phyloP scores from a whole-genome alignment of 1,284 basidiomycete genomes.

The Moniliella sp. region DNA sequence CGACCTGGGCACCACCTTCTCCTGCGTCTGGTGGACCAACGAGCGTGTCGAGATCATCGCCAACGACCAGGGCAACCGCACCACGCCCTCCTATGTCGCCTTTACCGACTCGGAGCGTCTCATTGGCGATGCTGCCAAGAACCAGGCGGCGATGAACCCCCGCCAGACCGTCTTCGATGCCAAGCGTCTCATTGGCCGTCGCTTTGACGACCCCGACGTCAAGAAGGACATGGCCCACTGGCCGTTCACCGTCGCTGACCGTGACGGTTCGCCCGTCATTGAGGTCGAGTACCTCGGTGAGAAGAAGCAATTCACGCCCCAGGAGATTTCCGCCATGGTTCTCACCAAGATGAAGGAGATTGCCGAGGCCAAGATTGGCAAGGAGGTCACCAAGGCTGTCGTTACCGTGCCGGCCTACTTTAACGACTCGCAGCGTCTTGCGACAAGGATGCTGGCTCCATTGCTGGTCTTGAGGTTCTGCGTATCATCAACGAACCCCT shows the following conservation, averaged over 20 bases:
- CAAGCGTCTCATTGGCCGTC: constrained; percentile 76
- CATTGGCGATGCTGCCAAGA: constrained; percentile 58
- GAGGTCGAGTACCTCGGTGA: constrained; percentile 43
- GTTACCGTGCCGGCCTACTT: constrained; percentile 52
- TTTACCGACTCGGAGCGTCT: constrained; percentile 92
- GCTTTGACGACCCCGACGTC: constrained; percentile 54
- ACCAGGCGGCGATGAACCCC: constrained; percentile 70
- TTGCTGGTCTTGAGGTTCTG: constrained; percentile 47
- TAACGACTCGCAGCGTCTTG: constrained; percentile 49
- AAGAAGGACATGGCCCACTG: constrained; percentile 53
- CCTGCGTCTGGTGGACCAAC: constrained; percentile 41
- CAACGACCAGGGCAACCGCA: constrained; percentile 64
- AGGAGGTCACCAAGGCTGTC: constrained; percentile 47
- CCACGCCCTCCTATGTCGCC: constrained; percentile 94
- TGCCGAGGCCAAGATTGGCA: constrained; percentile 46
- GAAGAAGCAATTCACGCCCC: constrained; percentile 44
- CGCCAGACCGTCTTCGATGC: constrained; percentile 45
- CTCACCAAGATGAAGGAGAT: constrained; percentile 89
- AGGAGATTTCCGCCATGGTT: constrained; percentile 87
- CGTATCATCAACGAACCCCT: constrained; percentile 49
- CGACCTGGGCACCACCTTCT: constrained; percentile 60
- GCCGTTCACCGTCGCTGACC: constrained; percentile 45
- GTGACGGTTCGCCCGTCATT: constrained; percentile 42
- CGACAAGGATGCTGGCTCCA: constrained; percentile 42
- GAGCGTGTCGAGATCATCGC: constrained; percentile 34